Percentiles rank a stretch among this genome's conserved stretches.
Conservation (phyloP, 148 eudicot species). For the Cornus controversa region DNA sequence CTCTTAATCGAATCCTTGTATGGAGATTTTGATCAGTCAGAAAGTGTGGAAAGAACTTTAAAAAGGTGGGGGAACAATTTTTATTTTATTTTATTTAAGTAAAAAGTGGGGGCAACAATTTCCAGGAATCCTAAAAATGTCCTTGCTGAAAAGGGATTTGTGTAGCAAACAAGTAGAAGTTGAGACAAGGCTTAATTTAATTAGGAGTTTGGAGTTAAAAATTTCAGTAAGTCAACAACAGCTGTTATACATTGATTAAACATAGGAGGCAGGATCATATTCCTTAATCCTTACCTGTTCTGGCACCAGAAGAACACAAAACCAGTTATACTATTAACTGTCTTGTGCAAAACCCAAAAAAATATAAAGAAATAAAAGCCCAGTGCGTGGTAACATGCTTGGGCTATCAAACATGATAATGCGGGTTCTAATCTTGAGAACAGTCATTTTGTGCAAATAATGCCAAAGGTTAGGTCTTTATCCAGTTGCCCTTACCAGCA, state of each 20-base stretch:
- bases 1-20: not conserved
- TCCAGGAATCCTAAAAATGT: not conserved
- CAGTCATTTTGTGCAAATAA: too few species aligned
- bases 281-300: not conserved
- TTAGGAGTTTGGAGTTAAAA: not conserved
- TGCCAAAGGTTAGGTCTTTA: too few species aligned
- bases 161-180: not conserved
- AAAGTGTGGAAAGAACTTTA: not conserved
- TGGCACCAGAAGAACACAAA: not conserved
- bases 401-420: too few species aligned
- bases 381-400: too few species aligned
- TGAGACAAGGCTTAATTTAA: too few species aligned
- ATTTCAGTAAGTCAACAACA: not conserved
- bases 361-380: too few species aligned
- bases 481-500: too few species aligned
- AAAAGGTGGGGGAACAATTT: too few species aligned
- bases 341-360: not conserved
- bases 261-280: not conserved
- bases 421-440: not conserved
- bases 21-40: not conserved
- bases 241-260: not conserved
- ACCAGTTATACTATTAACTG: not conserved
- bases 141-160: not conserved
- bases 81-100: too few species aligned
- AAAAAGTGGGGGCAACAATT: not conserved